Percentiles rank a stretch among this genome's conserved stretches.
Evolutionary conservation across 2,329 filamentous ascomycete species (phyloP).

Genomic region (Colletotrichum paranaense): DNA sequence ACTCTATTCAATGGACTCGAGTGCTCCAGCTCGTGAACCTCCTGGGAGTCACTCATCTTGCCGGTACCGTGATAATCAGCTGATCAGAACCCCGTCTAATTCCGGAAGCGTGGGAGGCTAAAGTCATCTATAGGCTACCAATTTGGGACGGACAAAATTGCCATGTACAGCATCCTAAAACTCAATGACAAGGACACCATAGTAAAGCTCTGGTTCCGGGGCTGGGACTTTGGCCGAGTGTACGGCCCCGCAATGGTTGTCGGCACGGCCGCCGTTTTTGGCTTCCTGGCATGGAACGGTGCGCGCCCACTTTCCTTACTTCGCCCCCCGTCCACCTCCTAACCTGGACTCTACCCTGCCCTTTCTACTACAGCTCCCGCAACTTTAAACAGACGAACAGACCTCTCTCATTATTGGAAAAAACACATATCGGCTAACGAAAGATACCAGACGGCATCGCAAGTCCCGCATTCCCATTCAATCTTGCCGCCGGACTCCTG

Average conservation of each 20-base stretch:
- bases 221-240: background rate
- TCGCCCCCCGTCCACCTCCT: background rate
- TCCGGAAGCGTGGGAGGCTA: too few relatives aligned
- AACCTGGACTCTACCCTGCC: too few relatives aligned
- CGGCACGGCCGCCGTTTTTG: background rate
- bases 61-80: background rate
- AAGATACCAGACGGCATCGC: background rate
- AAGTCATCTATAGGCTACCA: background rate
- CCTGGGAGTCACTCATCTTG: background rate
- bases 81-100: too few relatives aligned
- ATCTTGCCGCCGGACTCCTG: background rate
- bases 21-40: background rate
- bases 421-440: background rate
- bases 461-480: background rate
- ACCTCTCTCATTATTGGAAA: background rate
- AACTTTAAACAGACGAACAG: background rate
- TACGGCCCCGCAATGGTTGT: slow-evolving; percentile 10
- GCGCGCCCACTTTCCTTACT: background rate
- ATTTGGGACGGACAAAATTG: background rate
- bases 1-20: background rate
- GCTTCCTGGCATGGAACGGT: slow-evolving; percentile 19
- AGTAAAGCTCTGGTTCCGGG: background rate
- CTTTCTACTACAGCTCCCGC: background rate
- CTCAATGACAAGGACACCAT: background rate
- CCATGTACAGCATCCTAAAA: background rate